Base-by-base conservation (phyloP, 768 basidiomycete species). In the Dioszegia crocea region DNA sequence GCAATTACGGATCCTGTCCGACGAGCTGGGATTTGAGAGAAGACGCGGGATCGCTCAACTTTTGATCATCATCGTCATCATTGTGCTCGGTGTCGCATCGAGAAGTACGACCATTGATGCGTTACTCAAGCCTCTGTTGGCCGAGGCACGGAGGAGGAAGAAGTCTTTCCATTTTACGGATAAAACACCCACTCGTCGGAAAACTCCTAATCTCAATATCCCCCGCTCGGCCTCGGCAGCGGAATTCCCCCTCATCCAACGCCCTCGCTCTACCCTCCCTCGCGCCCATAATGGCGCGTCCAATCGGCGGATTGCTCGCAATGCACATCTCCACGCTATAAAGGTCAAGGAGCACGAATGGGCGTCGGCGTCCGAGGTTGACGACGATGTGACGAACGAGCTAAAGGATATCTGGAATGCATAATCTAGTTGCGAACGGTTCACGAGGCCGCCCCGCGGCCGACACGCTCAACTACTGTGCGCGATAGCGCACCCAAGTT, bases 1-100 rank as follows among this genome's bases (percentile, higher is more conserved):
- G 0, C 83, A 85, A 30, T 81, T 97, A 8, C 85, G 88, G 51
- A 80, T 84, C 63, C 83, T 98, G 10, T 81, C 87, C 0, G 86
- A 88, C 49, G 92, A 97, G 89, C 84, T 96, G 30, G 79, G 86
- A 0, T 82, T 92, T 49, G 93, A 96, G 76, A 92, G 94, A 67
- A 86, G 91, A 1, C 83, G 96, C 0, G 87, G 91, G 2, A 84
- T 96, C 21, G 88, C 88, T 0, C 93, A 98, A 68, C 82, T 97
- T 0, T 85, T 87, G 71, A 81, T 93, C 5, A 81, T 94, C 4
- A 80, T 96, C 2, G 84, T 86, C 0, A 86, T 96, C 10, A 82
- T 94, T 19, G 80, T 91, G 12, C 91, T 96, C 74, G 88, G 94
- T 77, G 84, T 86, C 17, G 81, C 94, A 51, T 92, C 65, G 16